These are phyloP conservation scores for Vaccinium vitisidaea DNA, from an alignment of 148 eudicot species.

Conservation along the genomic window DNA sequence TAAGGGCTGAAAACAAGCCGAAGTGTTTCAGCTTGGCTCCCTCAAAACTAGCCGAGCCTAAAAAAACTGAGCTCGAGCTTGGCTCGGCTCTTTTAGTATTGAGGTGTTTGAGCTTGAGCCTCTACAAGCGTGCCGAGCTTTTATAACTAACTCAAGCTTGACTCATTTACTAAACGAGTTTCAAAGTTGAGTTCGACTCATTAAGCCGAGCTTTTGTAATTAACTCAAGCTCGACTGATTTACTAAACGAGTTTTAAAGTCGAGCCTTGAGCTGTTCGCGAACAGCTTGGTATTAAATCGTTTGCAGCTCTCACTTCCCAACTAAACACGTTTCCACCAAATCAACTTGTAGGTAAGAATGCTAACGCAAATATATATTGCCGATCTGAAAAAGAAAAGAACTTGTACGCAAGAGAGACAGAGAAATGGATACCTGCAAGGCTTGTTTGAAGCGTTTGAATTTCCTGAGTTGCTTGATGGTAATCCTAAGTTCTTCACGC, in stretches of 20 bases:
- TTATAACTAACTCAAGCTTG: neutral
- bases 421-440: constrained; percentile 32
- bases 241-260: neutral
- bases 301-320: neutral
- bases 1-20: neutral
- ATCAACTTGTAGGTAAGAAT: neutral
- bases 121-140: no score
- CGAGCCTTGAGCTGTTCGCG: neutral
- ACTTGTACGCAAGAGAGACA: neutral
- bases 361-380: no score
- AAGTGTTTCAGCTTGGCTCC: neutral
- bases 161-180: neutral
- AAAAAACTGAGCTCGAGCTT: neutral
- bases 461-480: constrained; percentile 27
- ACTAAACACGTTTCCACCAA: neutral
- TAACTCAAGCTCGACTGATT: neutral
- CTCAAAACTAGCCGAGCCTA: neutral
- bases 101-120: no score
- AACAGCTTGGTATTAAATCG: neutral
- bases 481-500: constrained; percentile 10
- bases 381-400: no score
- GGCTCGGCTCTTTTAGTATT: no score
- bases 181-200: no score
- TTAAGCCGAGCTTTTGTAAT: neutral
- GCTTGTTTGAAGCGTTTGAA: constrained; percentile 38